Evolutionary conservation across 2,329 filamentous ascomycete species (phyloP).

Genomic region (Hypoxylon sp.): DNA sequence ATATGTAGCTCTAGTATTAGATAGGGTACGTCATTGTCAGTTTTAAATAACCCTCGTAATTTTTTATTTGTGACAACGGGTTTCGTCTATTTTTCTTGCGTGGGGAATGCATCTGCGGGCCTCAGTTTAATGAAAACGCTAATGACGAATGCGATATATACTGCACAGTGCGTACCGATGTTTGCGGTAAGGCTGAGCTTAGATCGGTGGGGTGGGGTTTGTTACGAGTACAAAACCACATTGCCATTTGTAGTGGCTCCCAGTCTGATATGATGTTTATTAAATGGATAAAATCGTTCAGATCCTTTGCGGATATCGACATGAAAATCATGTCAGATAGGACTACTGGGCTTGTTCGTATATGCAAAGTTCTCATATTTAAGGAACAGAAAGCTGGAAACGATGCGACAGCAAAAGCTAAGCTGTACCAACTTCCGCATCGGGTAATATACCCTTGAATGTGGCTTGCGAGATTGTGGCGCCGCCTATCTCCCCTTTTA

Average conservation of each 20-base stretch:
- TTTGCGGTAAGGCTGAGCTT: constrained; percentile 37
- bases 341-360: constrained; percentile 13
- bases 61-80: constrained; percentile 3
- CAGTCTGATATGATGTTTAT: too few species aligned
- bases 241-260: constrained; percentile 1
- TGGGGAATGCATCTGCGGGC: constrained; percentile 25
- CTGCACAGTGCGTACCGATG: constrained; percentile 30
- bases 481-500: constrained; percentile 11
- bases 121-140: constrained; percentile 32
- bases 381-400: constrained; percentile 8
- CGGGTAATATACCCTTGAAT: constrained; percentile 15
- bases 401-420: constrained; percentile 14
- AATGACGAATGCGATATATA: constrained; percentile 31
- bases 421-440: constrained; percentile 24
- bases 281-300: too few species aligned
- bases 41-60: background rate
- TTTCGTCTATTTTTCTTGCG: constrained; percentile 11
- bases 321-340: too few species aligned
- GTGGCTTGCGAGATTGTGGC: constrained; percentile 34
- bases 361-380: constrained; percentile 16
- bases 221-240: constrained; percentile 7
- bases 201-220: constrained; percentile 28
- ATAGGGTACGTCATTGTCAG: constrained; percentile 16
- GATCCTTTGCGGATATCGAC: too few species aligned
- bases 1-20: too few species aligned